Percentiles rank a stretch among this genome's conserved stretches.
Conservation (phyloP, 352 stramenopile genomes). For the Hyaloperonospora arabidopsidis region DNA sequence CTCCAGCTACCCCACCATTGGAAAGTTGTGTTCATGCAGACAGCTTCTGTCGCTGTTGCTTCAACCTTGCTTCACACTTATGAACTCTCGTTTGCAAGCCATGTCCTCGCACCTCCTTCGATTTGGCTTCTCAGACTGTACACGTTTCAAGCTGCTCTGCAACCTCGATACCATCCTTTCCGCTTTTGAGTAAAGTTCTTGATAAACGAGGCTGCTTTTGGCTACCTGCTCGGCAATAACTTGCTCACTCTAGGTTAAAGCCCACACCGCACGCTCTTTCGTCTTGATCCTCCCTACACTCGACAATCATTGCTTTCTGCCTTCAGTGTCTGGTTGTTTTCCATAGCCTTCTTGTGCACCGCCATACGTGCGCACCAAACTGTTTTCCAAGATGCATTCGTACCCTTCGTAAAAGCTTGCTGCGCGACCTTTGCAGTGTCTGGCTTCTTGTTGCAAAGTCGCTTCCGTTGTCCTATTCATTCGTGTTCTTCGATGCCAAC, state of each 20-base stretch:
- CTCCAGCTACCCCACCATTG: no score
- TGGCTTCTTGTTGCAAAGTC: constrained; percentile 83
- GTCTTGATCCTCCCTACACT: constrained; percentile 85
- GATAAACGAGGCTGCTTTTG: no score
- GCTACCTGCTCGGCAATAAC: no score
- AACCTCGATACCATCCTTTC: constrained; percentile 87
- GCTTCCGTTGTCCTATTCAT: constrained; percentile 77
- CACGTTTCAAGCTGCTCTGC: constrained; percentile 81
- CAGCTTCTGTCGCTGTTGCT: constrained; percentile 92
- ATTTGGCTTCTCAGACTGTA: constrained; percentile 72
- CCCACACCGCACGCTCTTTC: constrained; percentile 87
- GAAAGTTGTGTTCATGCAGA: constrained; percentile 91
- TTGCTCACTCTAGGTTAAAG: constrained; percentile 71
- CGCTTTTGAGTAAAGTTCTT: no score
- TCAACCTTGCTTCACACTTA: constrained; percentile 90
- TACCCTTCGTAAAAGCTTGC: constrained; percentile 78
- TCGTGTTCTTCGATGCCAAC: constrained; percentile 86
- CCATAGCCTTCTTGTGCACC: constrained; percentile 84
- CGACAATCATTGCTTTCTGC: constrained; percentile 83
- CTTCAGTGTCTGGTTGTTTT: constrained; percentile 75
- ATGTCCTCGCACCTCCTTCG: constrained; percentile 75
- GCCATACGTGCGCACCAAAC: constrained; percentile 64
- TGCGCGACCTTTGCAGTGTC: constrained; percentile 80
- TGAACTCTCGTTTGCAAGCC: constrained; percentile 84
- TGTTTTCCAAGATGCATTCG: constrained; percentile 71